Conservation (phyloP, 352 stramenopile species). For the Lagenidium sp. region DNA sequence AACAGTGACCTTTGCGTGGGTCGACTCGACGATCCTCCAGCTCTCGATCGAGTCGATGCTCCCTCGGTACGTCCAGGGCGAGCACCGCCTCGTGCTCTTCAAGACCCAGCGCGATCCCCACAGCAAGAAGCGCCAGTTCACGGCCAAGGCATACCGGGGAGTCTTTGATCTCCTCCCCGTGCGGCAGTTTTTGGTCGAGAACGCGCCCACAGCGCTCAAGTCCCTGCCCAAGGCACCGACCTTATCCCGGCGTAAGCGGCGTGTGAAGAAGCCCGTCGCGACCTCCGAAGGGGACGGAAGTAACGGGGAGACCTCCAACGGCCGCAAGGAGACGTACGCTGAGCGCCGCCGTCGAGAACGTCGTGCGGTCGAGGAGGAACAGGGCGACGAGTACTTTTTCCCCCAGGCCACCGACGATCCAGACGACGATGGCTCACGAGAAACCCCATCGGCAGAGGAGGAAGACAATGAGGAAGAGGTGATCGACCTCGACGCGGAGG, state of each 20-base stretch:
- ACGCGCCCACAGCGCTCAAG: constrained; percentile 27
- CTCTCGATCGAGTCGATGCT: constrained; percentile 62
- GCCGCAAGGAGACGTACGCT: constrained; percentile 16
- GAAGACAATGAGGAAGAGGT: constrained; percentile 23
- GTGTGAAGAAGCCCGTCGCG: no score
- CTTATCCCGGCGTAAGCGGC: constrained; percentile 28
- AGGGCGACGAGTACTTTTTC: constrained; percentile 35
- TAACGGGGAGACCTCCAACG: no score
- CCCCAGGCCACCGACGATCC: constrained; percentile 19
- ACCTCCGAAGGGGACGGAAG: no score
- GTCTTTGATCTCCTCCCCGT: constrained; percentile 54
- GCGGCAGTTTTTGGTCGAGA: constrained; percentile 41
- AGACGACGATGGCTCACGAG: constrained; percentile 4
- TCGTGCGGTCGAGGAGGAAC: constrained; percentile 16
- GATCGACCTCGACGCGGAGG: constrained; percentile 42
- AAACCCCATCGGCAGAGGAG: neutral
- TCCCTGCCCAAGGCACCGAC: constrained; percentile 45
- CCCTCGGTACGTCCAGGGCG: constrained; percentile 20
- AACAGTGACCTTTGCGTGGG: constrained; percentile 56
- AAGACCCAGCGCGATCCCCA: constrained; percentile 27
- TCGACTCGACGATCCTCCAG: constrained; percentile 54
- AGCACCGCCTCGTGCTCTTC: constrained; percentile 70
- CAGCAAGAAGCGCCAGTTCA: constrained; percentile 24
- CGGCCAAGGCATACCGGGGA: constrained; percentile 46
- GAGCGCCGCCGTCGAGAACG: constrained; percentile 15